Evolutionary conservation across 371 early-diverging fungal genomes (phyloP), one percentile per base, ranked within the genome.

Genomic region (Actinomucor elegans): DNA sequence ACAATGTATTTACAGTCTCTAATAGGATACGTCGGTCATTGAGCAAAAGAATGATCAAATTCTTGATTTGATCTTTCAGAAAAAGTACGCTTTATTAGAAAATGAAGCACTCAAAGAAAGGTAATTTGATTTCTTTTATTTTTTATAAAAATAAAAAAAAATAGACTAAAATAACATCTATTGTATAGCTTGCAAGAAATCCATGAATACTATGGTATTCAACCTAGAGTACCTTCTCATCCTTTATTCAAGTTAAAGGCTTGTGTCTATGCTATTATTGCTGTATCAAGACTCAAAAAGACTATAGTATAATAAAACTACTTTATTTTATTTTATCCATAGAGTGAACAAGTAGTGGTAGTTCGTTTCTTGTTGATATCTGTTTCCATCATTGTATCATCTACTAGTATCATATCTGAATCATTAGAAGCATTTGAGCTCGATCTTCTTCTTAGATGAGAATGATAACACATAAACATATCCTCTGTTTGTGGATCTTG

Each of bases 401-500:
- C 41, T 14, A 33, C 38, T 26, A 45, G 23, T 47, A 28, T 43
- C 17, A 7, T 37, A 40, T 20, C 27, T 15, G 69, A 66, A n/a
- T 64, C 60, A 0, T 53, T 64, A 0, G 75, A 74, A n/a, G 58
- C 52, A 36, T 57, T 67, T n/a, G 75, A 69, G 23, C 64, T 65
- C 12, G 75, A 71, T 15, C 75, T 64, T 31, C 75, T 59, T 35
- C 69, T 61, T 31, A 61, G 38, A 31, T 59, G 63, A 21, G 40
- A 38, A 26, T 14, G 44, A n/a, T n/a, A n/a, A n/a, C n/a, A n/a
- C n/a, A n/a, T n/a, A 35, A 15, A 44, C 10, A 48, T 23, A 27
- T 29, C 48, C 24, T 54, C 48, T 14, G 17, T 45, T 20, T 55
- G 46, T 26, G 31, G 52, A n/a, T 50, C 40, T 29, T 28, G 24